Conservation (phyloP, 345 rosid genomes). For the Gossypium sturtianum region DNA sequence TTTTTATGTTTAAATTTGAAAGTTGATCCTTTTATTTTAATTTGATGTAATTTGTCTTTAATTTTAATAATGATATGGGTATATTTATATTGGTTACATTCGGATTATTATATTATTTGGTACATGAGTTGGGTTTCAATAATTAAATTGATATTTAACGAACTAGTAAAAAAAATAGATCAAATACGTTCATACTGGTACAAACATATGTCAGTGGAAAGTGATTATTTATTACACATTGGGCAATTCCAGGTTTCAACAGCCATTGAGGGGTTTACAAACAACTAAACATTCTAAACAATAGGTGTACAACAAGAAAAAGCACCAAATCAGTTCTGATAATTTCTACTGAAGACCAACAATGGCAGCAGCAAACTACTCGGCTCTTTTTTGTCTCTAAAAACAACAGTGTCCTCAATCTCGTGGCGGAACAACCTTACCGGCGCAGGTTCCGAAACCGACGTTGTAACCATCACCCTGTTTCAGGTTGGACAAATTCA, state of each 20-base stretch:
- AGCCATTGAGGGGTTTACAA: not conserved
- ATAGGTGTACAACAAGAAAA: not conserved
- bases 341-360: not conserved
- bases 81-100: no score
- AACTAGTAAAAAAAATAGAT: no score
- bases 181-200: no score
- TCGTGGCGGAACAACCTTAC: slow-evolving; percentile 62
- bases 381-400: not conserved
- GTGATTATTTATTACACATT: not conserved
- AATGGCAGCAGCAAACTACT: not conserved
- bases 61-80: no score
- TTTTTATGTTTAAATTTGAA: no score
- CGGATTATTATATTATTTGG: no score
- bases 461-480: slow-evolving; percentile 87
- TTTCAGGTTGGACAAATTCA: not conserved
- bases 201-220: not conserved
- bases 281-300: not conserved
- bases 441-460: slow-evolving; percentile 87
- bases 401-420: slow-evolving; percentile 14
- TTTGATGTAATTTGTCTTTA: no score
- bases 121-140: no score
- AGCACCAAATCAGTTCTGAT: not conserved
- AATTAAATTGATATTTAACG: no score
- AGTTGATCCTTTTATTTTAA: no score
- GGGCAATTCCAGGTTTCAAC: not conserved